Evolutionary conservation across 1,139 yeast genomes (phyloP).

Genomic region (Candida tropicalis): DNA sequence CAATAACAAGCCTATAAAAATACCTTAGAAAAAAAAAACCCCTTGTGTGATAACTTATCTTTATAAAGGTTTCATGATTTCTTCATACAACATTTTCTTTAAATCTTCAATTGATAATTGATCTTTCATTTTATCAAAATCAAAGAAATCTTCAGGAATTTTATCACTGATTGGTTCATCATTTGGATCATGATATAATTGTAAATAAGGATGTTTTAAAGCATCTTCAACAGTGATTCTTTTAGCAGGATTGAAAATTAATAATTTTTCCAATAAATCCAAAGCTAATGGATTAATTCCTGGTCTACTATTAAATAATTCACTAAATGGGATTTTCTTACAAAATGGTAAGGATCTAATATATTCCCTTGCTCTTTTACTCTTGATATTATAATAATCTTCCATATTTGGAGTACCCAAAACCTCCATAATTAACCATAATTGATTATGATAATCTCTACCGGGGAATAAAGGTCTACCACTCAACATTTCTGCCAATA

Average conservation of each 20-base stretch:
- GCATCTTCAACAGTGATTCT: constrained; percentile 70
- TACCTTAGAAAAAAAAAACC: neutral
- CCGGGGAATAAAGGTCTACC: constrained; percentile 81
- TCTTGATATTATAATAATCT: constrained; percentile 58
- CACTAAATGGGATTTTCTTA: constrained; percentile 46
- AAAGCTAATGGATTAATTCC: constrained; percentile 57
- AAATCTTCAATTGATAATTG: constrained; percentile 48
- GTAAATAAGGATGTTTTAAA: constrained; percentile 64
- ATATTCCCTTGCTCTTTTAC: constrained; percentile 64
- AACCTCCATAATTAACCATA: constrained; percentile 59
- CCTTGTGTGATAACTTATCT: neutral
- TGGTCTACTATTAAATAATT: constrained; percentile 42
- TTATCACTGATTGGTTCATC: constrained; percentile 70
- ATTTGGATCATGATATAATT: constrained; percentile 67
- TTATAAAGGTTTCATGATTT: constrained; percentile 45
- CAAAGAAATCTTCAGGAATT: constrained; percentile 61
- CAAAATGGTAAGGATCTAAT: constrained; percentile 60
- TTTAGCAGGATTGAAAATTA: constrained; percentile 65
- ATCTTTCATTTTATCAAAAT: constrained; percentile 59
- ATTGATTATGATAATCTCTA: constrained; percentile 67
- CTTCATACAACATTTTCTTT: constrained; percentile 59
- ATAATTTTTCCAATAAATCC: constrained; percentile 59
- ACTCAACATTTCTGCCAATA: constrained; percentile 64
- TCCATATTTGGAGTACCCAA: constrained; percentile 66
- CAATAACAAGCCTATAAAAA: neutral